Evolutionary conservation across 192 early-diverging fungal genomes (phyloP).

Genomic region (Linnemannia exigua): DNA sequence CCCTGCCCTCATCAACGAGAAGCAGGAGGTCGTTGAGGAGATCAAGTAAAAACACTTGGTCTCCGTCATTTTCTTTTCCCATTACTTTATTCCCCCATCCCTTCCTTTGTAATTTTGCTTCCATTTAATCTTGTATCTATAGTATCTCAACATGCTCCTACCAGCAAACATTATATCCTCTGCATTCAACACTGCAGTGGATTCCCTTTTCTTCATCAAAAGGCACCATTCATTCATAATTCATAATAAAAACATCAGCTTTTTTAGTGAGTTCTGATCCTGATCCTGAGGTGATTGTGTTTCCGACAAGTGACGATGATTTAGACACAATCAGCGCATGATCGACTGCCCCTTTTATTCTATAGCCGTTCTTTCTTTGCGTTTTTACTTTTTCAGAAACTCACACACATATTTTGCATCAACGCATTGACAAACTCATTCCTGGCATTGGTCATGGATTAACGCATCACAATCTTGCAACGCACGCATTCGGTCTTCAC

Average conservation of each 20-base stretch:
- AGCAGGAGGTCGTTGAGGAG: conserved; percentile 4
- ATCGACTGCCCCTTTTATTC: too few relatives aligned
- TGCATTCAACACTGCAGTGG: conserved; percentile 10
- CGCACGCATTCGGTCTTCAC: not conserved
- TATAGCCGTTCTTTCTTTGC: too few relatives aligned
- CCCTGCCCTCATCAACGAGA: not conserved
- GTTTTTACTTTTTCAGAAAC: too few relatives aligned
- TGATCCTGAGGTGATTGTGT: too few relatives aligned
- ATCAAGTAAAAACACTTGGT: not conserved
- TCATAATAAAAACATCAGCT: not conserved
- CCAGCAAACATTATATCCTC: not conserved
- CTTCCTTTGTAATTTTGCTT: conserved; percentile 4
- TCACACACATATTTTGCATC: too few relatives aligned
- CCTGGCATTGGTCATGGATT: not conserved
- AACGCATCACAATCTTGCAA: not conserved
- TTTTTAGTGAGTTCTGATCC: not conserved
- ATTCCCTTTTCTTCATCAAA: not conserved
- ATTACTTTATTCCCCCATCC: not conserved
- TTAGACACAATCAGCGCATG: too few relatives aligned
- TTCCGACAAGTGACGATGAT: too few relatives aligned
- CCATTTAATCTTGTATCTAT: not conserved
- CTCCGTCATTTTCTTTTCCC: not conserved
- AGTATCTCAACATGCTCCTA: conserved; percentile 3
- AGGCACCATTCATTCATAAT: not conserved
- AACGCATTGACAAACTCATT: not conserved